phyloP scores from a whole-genome alignment of 345 rosid genomes.

The Citrus mangshanensis region DNA sequence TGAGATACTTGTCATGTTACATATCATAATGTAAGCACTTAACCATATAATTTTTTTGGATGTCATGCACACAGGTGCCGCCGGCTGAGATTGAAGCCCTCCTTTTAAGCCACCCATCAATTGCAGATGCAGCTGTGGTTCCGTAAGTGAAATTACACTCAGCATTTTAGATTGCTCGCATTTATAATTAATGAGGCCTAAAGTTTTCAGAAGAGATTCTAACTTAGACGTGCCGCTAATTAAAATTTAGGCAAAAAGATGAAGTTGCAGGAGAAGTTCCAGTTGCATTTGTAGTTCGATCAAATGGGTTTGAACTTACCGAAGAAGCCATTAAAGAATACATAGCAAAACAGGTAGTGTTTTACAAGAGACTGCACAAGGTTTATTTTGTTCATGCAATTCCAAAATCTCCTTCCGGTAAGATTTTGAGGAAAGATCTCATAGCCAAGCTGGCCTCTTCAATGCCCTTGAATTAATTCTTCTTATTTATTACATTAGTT shows the following conservation, averaged over 20 bases:
- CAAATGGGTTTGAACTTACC: conserved; percentile 50
- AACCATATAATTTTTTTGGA: too few relatives aligned
- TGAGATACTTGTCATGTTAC: too few relatives aligned
- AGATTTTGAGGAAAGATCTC: conserved; percentile 81
- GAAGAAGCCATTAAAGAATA: conserved; percentile 72
- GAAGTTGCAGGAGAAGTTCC: conserved; percentile 93
- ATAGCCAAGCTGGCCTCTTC: conserved; percentile 52
- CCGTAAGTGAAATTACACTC: conserved; percentile 46
- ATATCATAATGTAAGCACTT: too few relatives aligned
- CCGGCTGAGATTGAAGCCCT: conserved; percentile 97
- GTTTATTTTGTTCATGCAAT: conserved; percentile 73
- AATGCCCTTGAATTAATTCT: not conserved
- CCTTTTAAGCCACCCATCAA: conserved; percentile 58
- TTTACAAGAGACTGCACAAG: conserved; percentile 77
- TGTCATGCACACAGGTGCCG: conserved; percentile 46
- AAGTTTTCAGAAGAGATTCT: not conserved
- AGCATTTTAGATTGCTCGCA: too few relatives aligned
- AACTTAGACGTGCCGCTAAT: not conserved
- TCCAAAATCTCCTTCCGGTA: conserved; percentile 88
- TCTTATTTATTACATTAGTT: not conserved
- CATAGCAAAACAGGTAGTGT: conserved; percentile 86
- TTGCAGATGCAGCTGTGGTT: conserved; percentile 90
- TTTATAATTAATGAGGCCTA: not conserved
- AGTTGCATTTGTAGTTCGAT: conserved; percentile 80
- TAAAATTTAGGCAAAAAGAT: conserved; percentile 54